These are phyloP conservation scores for Metarhizium rileyi DNA, from an alignment of 2,329 filamentous ascomycete genomes.

Conservation along the genomic window DNA sequence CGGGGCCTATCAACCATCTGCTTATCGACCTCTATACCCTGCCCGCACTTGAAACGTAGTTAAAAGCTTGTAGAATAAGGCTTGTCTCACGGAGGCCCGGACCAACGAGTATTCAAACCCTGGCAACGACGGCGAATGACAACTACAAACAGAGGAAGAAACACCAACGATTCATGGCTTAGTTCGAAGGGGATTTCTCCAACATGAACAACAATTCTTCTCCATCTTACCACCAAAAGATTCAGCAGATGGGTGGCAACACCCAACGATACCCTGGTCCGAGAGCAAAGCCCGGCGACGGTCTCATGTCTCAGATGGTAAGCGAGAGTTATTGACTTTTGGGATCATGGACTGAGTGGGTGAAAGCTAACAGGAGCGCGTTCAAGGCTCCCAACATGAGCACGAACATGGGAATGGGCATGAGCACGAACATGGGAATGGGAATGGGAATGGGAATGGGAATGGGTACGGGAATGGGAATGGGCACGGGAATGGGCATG, in stretches of 20 bases:
- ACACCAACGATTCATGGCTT: not conserved
- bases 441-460: no score
- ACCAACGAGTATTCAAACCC: no score
- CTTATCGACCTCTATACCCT: no score
- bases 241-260: not conserved
- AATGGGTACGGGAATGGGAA: no score
- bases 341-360: not conserved
- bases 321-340: not conserved
- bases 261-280: not conserved
- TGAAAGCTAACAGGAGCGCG: not conserved
- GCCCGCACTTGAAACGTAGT: no score
- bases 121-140: not conserved
- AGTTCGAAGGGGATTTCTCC: not conserved
- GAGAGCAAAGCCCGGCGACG: not conserved
- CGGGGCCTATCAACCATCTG: no score
- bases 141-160: not conserved
- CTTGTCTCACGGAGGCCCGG: no score
- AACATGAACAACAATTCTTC: not conserved
- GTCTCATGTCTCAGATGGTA: not conserved
- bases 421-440: no score
- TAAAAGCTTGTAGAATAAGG: no score
- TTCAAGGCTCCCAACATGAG: not conserved
- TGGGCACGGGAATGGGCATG: no score
- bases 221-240: not conserved
- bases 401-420: not conserved